phyloP scores from a whole-genome alignment of 2,329 filamentous ascomycete species.

The Claviceps spartinae region DNA sequence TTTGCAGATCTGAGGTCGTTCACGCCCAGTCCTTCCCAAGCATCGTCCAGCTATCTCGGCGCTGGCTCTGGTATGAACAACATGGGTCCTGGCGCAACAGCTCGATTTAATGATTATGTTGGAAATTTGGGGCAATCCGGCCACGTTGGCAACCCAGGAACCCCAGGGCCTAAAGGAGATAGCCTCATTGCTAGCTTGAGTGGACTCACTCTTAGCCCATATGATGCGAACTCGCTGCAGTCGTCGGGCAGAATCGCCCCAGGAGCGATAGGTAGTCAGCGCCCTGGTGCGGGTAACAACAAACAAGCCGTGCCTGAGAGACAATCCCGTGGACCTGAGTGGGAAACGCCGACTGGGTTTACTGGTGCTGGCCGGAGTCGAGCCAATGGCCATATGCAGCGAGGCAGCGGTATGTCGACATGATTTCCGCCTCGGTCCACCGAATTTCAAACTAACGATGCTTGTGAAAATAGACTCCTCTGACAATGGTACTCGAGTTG shows the following conservation, averaged over 20 bases:
- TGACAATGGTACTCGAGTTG: conserved; percentile 27
- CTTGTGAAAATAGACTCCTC: conserved; percentile 23
- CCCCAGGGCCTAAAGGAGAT: conserved; percentile 26
- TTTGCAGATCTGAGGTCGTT: conserved; percentile 92
- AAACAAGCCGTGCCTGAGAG: conserved; percentile 39
- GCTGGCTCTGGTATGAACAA: conserved; percentile 37
- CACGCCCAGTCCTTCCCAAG: conserved; percentile 82
- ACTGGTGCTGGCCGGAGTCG: conserved; percentile 34
- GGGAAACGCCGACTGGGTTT: conserved; percentile 43
- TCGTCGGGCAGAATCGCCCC: conserved; percentile 32
- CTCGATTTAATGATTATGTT: conserved; percentile 34
- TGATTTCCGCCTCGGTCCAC: neutral
- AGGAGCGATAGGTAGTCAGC: conserved; percentile 53
- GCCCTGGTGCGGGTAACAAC: conserved; percentile 35
- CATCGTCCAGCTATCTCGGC: conserved; percentile 60
- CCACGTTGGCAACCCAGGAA: conserved; percentile 22
- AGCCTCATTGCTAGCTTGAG: conserved; percentile 34
- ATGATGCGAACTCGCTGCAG: conserved; percentile 29
- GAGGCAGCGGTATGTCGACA: conserved; percentile 42
- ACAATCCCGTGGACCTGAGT: conserved; percentile 51
- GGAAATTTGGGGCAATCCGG: conserved; percentile 22
- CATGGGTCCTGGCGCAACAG: conserved; percentile 27
- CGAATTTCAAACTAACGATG: neutral
- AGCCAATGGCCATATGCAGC: conserved; percentile 46
- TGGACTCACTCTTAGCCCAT: conserved; percentile 37